These are phyloP conservation scores for Septoria petroselini DNA, from an alignment of 2,329 filamentous ascomycete species.

Conservation along the genomic window DNA sequence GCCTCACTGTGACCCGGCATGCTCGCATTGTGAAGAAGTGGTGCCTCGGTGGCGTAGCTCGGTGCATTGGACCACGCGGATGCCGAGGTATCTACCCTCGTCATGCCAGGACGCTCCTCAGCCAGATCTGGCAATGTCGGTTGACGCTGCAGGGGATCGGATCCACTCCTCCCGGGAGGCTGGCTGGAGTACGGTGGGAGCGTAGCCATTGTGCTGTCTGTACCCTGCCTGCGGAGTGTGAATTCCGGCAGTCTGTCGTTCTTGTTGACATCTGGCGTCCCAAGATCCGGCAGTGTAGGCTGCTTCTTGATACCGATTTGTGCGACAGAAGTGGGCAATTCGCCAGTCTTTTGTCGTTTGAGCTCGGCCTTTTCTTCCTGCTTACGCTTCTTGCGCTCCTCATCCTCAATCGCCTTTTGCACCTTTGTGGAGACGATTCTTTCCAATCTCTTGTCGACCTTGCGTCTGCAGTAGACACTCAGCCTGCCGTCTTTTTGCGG, in stretches of 20 bases:
- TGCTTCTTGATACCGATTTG: conserved; percentile 41
- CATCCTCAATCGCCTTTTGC: conserved; percentile 80
- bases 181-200: conserved; percentile 51
- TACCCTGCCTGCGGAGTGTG: conserved; percentile 37
- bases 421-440: conserved; percentile 83
- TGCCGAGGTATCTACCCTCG: conserved; percentile 51
- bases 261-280: conserved; percentile 54
- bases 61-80: conserved; percentile 51
- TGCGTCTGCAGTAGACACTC: conserved; percentile 81
- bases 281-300: conserved; percentile 66
- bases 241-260: conserved; percentile 44
- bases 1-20: conserved; percentile 28
- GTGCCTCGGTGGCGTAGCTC: conserved; percentile 63
- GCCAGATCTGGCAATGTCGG: conserved; percentile 45
- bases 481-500: conserved; percentile 76
- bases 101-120: conserved; percentile 38
- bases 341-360: conserved; percentile 39
- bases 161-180: conserved; percentile 51
- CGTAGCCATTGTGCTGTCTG: conserved; percentile 39
- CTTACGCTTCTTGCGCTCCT: conserved; percentile 57
- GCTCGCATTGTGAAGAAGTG: conserved; percentile 60
- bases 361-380: conserved; percentile 54
- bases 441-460: conserved; percentile 81
- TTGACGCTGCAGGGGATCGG: conserved; percentile 33
- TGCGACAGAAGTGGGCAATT: conserved; percentile 20